Conservation (phyloP, 73 alveolate genomes). For the Tetrahymena elliotti region DNA sequence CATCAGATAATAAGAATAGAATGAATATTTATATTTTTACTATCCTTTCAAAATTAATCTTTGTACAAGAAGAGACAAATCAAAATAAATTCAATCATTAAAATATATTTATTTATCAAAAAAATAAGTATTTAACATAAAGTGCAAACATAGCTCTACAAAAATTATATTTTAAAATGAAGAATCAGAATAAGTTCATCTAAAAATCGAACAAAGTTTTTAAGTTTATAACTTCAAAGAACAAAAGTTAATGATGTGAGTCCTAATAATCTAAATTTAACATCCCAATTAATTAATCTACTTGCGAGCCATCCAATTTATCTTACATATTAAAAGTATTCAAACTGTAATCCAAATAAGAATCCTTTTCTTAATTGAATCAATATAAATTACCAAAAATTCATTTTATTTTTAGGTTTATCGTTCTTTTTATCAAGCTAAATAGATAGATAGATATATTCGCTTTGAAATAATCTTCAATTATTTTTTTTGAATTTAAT, state of each 20-base stretch:
- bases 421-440: not conserved
- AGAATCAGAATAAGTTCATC: not conserved
- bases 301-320: not conserved
- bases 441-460: no score
- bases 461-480: not conserved
- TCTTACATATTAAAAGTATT: not conserved
- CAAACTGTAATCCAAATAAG: not conserved
- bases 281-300: not conserved
- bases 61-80: no score
- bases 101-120: no score
- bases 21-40: no score
- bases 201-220: not conserved
- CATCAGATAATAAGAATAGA: not conserved
- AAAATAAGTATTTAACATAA: not conserved
- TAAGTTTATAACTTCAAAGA: not conserved
- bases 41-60: not conserved
- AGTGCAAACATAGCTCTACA: no score
- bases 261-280: not conserved
- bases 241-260: not conserved
- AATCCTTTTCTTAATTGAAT: not conserved
- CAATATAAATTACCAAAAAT: not conserved
- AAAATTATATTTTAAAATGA: no score
- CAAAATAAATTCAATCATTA: not conserved
- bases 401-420: not conserved
- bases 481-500: no score